Percentiles rank a stretch among this genome's conserved stretches.
Evolutionary conservation across 2,329 filamentous ascomycete genomes (phyloP).

Genomic region (Biscogniauxia mediterranea): DNA sequence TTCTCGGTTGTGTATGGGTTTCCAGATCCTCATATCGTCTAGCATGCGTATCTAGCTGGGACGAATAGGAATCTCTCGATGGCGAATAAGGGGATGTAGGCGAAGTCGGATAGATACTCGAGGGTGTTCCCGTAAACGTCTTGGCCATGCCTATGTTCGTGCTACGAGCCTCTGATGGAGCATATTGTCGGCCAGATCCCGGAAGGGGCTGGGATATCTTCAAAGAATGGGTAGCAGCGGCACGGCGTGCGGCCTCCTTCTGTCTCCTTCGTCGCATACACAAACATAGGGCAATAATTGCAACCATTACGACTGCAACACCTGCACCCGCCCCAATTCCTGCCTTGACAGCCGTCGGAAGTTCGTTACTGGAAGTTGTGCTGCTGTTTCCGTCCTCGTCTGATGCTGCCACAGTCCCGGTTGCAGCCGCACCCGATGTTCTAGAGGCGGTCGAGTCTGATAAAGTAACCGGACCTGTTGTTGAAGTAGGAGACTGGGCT

Average conservation of each 20-base stretch:
- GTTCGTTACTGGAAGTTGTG: constrained; percentile 21
- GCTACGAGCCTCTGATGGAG: constrained; percentile 20
- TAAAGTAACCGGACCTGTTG: constrained; percentile 9
- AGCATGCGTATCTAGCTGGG: constrained; percentile 47
- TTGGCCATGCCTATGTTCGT: constrained; percentile 26
- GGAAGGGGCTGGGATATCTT: constrained; percentile 54
- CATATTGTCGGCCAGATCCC: constrained; percentile 40
- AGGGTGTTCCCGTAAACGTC: constrained; percentile 15
- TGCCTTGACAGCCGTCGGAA: constrained; percentile 45
- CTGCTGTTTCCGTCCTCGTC: neutral
- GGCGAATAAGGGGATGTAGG: constrained; percentile 21
- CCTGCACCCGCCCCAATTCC: constrained; percentile 50
- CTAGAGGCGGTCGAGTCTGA: constrained; percentile 9
- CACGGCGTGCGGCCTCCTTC: constrained; percentile 21
- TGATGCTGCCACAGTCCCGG: constrained; percentile 2
- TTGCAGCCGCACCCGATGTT: constrained; percentile 3
- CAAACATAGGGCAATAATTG: constrained; percentile 39
- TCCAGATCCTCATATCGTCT: constrained; percentile 59
- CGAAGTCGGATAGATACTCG: constrained; percentile 6
- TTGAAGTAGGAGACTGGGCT: constrained; percentile 7
- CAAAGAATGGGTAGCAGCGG: constrained; percentile 25
- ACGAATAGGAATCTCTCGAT: constrained; percentile 20
- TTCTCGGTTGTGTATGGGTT: constrained; percentile 48
- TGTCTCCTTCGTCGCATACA: constrained; percentile 36
- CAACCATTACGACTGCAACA: constrained; percentile 40